Conservation (phyloP, 176 grass and related monocot genomes). For the maize (Zea mays) region DNA sequence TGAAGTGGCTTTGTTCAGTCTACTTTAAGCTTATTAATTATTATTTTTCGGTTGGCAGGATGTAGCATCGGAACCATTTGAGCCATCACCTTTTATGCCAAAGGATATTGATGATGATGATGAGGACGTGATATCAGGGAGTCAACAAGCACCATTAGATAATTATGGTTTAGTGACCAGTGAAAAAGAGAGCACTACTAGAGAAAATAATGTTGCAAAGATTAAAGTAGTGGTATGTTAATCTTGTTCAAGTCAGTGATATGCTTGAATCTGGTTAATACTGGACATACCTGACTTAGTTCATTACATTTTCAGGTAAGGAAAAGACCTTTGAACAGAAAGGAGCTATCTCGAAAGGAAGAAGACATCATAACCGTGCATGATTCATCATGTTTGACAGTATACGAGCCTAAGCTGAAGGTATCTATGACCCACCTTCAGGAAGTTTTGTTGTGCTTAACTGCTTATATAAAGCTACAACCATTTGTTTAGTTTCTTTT, state of each 20-base stretch:
- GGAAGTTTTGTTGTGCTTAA: constrained; percentile 7
- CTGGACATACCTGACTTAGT: constrained; percentile 41
- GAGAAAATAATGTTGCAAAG: constrained; percentile 95
- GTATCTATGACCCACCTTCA: constrained; percentile 39
- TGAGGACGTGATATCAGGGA: constrained; percentile 55
- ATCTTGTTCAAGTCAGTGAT: constrained; percentile 14
- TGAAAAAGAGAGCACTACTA: constrained; percentile 66
- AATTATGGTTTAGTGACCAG: constrained; percentile 48
- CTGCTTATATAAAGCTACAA: neutral
- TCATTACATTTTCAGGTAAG: constrained; percentile 69
- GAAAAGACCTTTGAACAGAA: constrained; percentile 98
- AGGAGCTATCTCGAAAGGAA: constrained; percentile 92
- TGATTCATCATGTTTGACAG: constrained; percentile 71
- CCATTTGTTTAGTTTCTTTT: constrained; percentile 4
- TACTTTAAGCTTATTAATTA: constrained; percentile 40
- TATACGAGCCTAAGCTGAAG: constrained; percentile 96
- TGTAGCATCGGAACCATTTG: constrained; percentile 84
- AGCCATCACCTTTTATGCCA: constrained; percentile 84
- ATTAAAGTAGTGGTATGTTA: constrained; percentile 98
- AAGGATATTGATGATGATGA: constrained; percentile 88
- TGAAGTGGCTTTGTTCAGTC: constrained; percentile 29
- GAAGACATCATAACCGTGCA: constrained; percentile 90
- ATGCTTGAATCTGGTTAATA: constrained; percentile 17
- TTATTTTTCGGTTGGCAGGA: constrained; percentile 60
- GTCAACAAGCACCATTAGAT: constrained; percentile 66